These are phyloP conservation scores for Aureobasidium pullulans DNA, from an alignment of 2,329 filamentous ascomycete genomes.

Conservation along the genomic window DNA sequence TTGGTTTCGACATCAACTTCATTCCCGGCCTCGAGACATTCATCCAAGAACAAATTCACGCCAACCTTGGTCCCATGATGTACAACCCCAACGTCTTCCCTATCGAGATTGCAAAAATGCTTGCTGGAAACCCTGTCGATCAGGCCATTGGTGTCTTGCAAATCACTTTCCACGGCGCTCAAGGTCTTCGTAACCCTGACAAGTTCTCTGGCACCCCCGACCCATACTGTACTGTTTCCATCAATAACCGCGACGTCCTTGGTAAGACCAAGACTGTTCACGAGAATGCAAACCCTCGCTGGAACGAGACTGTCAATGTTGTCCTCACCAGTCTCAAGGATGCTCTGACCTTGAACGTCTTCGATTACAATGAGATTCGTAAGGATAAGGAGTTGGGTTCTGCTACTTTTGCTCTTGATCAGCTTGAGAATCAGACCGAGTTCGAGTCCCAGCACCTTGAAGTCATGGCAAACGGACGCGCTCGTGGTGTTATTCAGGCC, in stretches of 20 bases:
- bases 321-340: slow-evolving; percentile 90
- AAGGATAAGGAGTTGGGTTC: slow-evolving; percentile 94
- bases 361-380: slow-evolving; percentile 89
- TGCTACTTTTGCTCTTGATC: slow-evolving; percentile 77
- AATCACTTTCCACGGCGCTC: slow-evolving; percentile 81
- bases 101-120: slow-evolving; percentile 96
- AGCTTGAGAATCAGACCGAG: slow-evolving; percentile 66
- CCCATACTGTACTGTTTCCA: slow-evolving; percentile 76
- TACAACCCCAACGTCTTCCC: slow-evolving; percentile 97
- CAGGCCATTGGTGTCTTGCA: slow-evolving; percentile 92
- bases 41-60: slow-evolving; percentile 93
- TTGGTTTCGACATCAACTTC: slow-evolving; percentile 99
- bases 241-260: slow-evolving; percentile 75
- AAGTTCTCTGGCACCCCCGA: slow-evolving; percentile 88
- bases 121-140: slow-evolving; percentile 87
- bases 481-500: slow-evolving; percentile 68
- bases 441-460: slow-evolving; percentile 82
- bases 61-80: slow-evolving; percentile 93
- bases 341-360: slow-evolving; percentile 73
- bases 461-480: slow-evolving; percentile 74
- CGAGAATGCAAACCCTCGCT: slow-evolving; percentile 78
- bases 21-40: slow-evolving; percentile 90
- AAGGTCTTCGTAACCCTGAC: slow-evolving; percentile 90
- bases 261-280: slow-evolving; percentile 83
- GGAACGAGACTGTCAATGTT: slow-evolving; percentile 95